These are phyloP conservation scores for Celoporthe dispersa DNA, from an alignment of 2,329 filamentous ascomycete genomes.

Conservation along the genomic window DNA sequence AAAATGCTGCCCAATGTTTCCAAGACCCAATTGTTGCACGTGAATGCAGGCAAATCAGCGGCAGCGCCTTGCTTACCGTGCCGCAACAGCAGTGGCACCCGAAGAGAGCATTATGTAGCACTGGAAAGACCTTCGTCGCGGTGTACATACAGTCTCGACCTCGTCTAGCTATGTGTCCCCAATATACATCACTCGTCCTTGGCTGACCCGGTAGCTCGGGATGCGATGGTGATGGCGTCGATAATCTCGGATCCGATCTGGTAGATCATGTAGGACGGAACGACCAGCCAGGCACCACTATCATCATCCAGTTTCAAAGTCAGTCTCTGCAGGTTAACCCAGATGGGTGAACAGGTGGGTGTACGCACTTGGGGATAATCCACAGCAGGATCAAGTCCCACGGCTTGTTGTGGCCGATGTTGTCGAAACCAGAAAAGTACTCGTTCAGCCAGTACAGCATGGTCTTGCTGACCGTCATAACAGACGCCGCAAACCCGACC, in stretches of 20 bases:
- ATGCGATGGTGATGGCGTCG: constrained; percentile 47
- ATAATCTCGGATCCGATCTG: constrained; percentile 54
- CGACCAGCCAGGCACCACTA: constrained; percentile 61
- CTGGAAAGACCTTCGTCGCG: not conserved
- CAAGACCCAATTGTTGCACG: not conserved
- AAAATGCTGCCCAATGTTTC: not conserved
- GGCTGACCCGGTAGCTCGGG: constrained; percentile 35
- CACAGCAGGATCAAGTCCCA: constrained; percentile 54
- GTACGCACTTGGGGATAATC: constrained; percentile 62
- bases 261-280: constrained; percentile 57
- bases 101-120: not conserved
- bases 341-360: not conserved
- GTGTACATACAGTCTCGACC: not conserved
- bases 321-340: not conserved
- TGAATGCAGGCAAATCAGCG: not conserved
- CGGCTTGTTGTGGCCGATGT: constrained; percentile 60
- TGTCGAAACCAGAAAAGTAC: constrained; percentile 58
- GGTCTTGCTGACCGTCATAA: constrained; percentile 69
- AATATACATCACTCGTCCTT: constrained; percentile 45
- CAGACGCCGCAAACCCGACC: constrained; percentile 55
- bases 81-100: too few relatives aligned
- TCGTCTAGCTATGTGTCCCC: not conserved
- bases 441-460: constrained; percentile 63
- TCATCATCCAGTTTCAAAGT: not conserved
- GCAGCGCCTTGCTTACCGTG: not conserved